Evolutionary conservation across 345 rosid species (phyloP).

Genomic region (Dipteronia dyeriana): DNA sequence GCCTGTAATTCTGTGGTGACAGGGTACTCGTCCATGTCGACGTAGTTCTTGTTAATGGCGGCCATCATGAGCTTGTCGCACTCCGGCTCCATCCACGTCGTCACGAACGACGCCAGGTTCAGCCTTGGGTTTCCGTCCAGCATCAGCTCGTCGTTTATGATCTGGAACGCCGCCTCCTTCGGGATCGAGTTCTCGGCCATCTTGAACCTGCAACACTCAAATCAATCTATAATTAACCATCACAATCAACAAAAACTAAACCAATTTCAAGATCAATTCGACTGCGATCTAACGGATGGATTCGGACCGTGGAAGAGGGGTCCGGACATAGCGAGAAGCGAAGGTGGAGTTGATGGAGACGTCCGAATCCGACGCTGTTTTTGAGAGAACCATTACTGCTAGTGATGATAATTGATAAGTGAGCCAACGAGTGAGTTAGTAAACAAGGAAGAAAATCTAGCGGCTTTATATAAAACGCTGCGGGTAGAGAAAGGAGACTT

Average conservation of each 20-base stretch:
- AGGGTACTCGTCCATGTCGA: conserved; percentile 69
- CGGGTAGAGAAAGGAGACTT: too few relatives aligned
- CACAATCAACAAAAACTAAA: neutral
- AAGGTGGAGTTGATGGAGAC: conserved; percentile 76
- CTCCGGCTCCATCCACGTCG: conserved; percentile 69
- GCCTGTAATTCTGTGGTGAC: conserved; percentile 66
- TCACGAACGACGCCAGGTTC: conserved; percentile 60
- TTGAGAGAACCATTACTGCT: conserved; percentile 61
- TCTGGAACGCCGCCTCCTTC: conserved; percentile 59
- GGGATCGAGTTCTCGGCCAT: conserved; percentile 55
- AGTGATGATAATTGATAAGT: neutral
- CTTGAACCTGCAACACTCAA: conserved; percentile 32
- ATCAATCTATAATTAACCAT: too few relatives aligned
- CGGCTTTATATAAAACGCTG: neutral
- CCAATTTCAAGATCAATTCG: too few relatives aligned
- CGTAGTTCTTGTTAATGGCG: conserved; percentile 56
- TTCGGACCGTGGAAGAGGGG: conserved; percentile 60
- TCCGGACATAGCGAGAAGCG: conserved; percentile 79
- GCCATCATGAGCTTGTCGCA: conserved; percentile 61
- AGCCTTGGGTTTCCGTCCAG: conserved; percentile 58
- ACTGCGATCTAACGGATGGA: neutral
- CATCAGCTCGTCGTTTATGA: conserved; percentile 63
- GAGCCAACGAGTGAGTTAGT: neutral
- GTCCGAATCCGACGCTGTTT: conserved; percentile 51
- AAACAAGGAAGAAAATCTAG: neutral